Evolutionary conservation across 495 filamentous ascomycete genomes (phyloP).

Genomic region (Apiosordaria backusii): DNA sequence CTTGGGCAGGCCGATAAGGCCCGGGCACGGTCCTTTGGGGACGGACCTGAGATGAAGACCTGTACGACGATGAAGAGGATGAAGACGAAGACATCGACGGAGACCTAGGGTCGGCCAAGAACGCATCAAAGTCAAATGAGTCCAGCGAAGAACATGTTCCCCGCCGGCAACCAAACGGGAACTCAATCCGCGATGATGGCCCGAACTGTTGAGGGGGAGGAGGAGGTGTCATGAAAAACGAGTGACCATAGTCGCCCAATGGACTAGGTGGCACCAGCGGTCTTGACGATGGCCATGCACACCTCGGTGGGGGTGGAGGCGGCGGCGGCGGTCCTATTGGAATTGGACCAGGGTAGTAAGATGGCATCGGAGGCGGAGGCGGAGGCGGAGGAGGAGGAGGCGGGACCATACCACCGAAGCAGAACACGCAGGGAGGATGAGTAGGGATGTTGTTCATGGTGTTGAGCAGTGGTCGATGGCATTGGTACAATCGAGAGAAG

Average conservation of each 20-base stretch:
- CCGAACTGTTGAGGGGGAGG: neutral
- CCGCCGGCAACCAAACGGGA: too few species aligned
- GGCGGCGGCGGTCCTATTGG: neutral
- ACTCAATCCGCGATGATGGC: too few species aligned
- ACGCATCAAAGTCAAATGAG: neutral
- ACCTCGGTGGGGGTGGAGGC: too few species aligned
- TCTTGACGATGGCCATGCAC: neutral
- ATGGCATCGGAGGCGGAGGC: neutral
- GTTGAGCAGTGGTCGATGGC: neutral
- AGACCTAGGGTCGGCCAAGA: neutral
- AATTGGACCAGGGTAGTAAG: neutral
- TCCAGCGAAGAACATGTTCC: too few species aligned
- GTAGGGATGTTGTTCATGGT: neutral
- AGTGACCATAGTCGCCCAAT: neutral
- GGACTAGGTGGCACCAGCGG: neutral
- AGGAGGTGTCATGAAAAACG: neutral
- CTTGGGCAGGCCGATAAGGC: neutral
- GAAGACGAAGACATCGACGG: neutral
- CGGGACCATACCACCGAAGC: neutral
- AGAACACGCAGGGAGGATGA: neutral
- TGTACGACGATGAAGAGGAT: neutral
- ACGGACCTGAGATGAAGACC: neutral
- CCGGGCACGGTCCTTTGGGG: neutral
- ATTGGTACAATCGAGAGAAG: neutral
- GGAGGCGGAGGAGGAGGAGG: neutral